Evolutionary conservation across 306 rosid genomes (phyloP), one percentile per base, ranked within the genome.

Genomic region (Cyamopsis tetragonoloba): DNA sequence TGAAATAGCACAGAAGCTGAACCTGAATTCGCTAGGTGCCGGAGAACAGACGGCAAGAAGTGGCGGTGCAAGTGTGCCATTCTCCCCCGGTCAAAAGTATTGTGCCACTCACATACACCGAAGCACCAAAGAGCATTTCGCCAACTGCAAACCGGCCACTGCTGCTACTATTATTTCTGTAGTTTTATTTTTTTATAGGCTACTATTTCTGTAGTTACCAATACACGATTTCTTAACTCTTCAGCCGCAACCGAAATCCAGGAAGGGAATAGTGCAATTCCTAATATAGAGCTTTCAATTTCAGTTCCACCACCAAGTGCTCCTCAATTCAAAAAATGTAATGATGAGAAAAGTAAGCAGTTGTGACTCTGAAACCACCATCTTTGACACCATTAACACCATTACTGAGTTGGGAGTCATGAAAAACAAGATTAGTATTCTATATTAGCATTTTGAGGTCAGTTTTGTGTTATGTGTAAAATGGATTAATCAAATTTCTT

Each of bases 31-130:
- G 83, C 77, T 42, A 64, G 96, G 77, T 92, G 98, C 41, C 81
- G 96, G 60, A 82, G 98, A 83, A 92, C 96, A 9, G 96, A 92
- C 1, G 98, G 96, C 20, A 92, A 87, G 82, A 92, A 85, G 68
- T 92, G 98, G 98, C 79, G 88, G 46, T 92, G 98, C 83, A 79
- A 82, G 74, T 69, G 86, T 17, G 83, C 62, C 10, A 81, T 73
- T 41, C 73, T 92, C 68, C 85, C n/a, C 90, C 0, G 74, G 81
- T 46, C 87, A 83, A 55, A 92, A 92, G 62, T 89, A 92, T 69
- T 87, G 98, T 66, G 81, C 64, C 14, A 72, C 83, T 10, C 98
- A 92, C 60, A 73, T 87, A 86, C 90, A 89, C 69, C 79, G 96
- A 79, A 96, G 96, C 17, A 81, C 87, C 26, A 89, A 89, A 77